phyloP scores from a whole-genome alignment of 1,139 yeast genomes.

The Hyphopichia khmerensis region DNA sequence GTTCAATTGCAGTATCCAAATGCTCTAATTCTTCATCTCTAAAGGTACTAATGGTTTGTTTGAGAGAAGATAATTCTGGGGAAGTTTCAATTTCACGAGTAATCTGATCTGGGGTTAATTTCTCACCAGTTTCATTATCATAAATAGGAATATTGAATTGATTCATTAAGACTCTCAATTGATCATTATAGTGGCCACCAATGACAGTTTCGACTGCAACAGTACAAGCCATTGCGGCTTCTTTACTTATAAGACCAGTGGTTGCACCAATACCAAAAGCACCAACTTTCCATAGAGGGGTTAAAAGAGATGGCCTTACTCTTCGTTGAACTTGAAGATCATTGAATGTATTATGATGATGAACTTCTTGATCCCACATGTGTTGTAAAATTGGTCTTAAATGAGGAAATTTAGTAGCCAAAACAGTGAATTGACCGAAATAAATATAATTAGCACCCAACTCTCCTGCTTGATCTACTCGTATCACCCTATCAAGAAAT shows the following conservation, averaged over 20 bases:
- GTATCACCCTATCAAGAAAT: constrained; percentile 68
- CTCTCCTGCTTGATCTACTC: constrained; percentile 99
- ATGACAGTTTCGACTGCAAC: constrained; percentile 98
- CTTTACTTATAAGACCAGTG: constrained; percentile 85
- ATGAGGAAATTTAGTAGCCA: constrained; percentile 69
- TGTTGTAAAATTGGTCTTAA: constrained; percentile 74
- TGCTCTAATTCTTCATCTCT: constrained; percentile 97
- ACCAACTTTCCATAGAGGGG: constrained; percentile 92
- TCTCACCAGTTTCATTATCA: constrained; percentile 43
- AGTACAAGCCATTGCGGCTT: constrained; percentile 99
- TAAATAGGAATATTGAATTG: constrained; percentile 50
- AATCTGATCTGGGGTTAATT: constrained; percentile 21
- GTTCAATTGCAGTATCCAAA: constrained; percentile 85
- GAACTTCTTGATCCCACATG: constrained; percentile 98
- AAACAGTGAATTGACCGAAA: constrained; percentile 82
- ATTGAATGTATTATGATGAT: constrained; percentile 86
- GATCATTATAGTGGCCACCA: constrained; percentile 93
- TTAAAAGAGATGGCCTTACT: constrained; percentile 85
- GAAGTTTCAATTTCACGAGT: constrained; percentile 30
- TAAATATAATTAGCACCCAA: constrained; percentile 95
- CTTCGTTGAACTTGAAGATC: constrained; percentile 70
- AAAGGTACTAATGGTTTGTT: constrained; percentile 66
- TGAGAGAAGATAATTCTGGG: constrained; percentile 60
- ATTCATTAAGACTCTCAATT: constrained; percentile 70
- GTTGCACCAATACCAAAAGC: constrained; percentile 85